Evolutionary conservation across 2,329 filamentous ascomycete genomes (phyloP).

Genomic region (Aaosphaeria arxii): DNA sequence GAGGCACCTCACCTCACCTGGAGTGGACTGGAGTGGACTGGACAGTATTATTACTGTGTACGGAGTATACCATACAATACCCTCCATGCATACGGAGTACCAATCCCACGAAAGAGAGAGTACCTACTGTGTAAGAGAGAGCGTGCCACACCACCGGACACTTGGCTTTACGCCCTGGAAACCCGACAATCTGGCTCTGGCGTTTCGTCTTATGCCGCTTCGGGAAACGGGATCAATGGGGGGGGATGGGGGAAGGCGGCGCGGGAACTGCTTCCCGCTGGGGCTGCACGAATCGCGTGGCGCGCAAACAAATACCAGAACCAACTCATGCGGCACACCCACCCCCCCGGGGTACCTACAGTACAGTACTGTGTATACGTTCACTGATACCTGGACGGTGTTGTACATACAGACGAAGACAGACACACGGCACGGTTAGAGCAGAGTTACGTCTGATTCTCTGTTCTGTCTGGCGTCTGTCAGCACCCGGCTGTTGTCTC

Average conservation of each 20-base stretch:
- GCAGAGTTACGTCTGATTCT: no score
- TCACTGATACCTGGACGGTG: no score
- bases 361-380: no score
- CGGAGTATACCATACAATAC: constrained; percentile 12
- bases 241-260: constrained; percentile 1
- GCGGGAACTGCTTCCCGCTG: neutral
- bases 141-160: constrained; percentile 34
- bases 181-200: constrained; percentile 31
- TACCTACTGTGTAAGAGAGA: constrained; percentile 31
- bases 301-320: neutral
- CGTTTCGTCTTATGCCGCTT: constrained; percentile 16
- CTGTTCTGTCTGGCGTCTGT: no score
- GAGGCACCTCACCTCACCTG: neutral
- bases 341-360: no score
- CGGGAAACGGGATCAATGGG: constrained; percentile 20
- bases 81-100: no score
- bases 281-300: constrained; percentile 34
- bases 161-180: constrained; percentile 20
- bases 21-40: constrained; percentile 10
- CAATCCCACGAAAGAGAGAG: neutral
- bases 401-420: no score
- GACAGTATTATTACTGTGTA: constrained; percentile 13
- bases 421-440: no score
- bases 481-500: no score
- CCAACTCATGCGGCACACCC: no score